Base-by-base conservation (phyloP, 2,329 filamentous ascomycete genomes). In the Zymoseptoria pseudotritici region DNA sequence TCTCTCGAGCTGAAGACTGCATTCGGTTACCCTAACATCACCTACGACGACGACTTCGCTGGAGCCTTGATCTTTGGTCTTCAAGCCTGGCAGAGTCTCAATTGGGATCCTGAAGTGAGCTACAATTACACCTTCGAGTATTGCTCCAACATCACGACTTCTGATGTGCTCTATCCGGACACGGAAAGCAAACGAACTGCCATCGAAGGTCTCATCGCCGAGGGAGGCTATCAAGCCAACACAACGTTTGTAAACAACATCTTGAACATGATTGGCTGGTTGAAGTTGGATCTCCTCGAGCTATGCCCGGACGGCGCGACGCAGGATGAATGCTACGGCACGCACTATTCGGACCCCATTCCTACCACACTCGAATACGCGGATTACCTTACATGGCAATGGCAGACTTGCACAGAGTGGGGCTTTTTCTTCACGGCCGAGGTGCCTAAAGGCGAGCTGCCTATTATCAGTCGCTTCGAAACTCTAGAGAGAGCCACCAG, bases 401-500 rank as follows among this genome's bases (percentile, higher is more conserved):
- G 85, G 66, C 84, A 85, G 68, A 80, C 80, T 58, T 82, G 80
- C 61, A 75, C 71, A 13, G 82, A 84, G 80, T 94, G 89, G 89
- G 90, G 90, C 9, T 94, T 84, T 74, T 83, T 92, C 55, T 83
- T 87, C 65, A 90, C 88, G 0, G 90, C 90, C 54, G 86, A 86
- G 24, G 85, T 86, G 0, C 90, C 90, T 0, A 67, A 76, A 0
- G 76, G 83, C 60, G 80, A 85, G 57, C 80, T 87, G 1, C 86
- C 90, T 0, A 73, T 95, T 5, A 78, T 94, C 55, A 93, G 90
- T 0, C 86, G 90, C 13, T 17, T n/a, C 13, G 6, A 13, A 79
- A 85, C 3, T 78, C 90, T 42, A 82, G 86, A 62, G 67, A 91
- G 0, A 78, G 85, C 2, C 91, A 86, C 72, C 72, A 78, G 2